Conservation (phyloP, 805 yeast genomes). For the Cyberlindnera samutprakarnensis region DNA sequence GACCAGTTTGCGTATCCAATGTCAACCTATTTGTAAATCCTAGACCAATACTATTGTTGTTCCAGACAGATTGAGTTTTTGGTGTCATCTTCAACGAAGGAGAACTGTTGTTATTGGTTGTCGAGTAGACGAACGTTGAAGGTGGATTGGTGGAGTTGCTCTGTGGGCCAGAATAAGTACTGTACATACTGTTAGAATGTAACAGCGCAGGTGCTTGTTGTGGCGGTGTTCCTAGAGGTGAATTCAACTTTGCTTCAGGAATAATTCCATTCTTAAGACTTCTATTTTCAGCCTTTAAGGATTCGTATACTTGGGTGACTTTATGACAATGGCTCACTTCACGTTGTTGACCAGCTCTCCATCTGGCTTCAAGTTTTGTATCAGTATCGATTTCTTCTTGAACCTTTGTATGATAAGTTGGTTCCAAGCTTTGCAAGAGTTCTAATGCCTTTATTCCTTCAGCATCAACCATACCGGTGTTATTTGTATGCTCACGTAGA, state of each 20-base stretch:
- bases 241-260: neutral
- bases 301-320: constrained; percentile 16
- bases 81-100: neutral
- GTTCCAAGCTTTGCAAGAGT: constrained; percentile 13
- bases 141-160: neutral
- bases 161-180: neutral
- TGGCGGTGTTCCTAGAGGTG: constrained; percentile 5
- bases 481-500: constrained; percentile 14
- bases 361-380: constrained; percentile 28
- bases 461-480: constrained; percentile 15
- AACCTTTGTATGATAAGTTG: constrained; percentile 11
- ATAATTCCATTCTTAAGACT: constrained; percentile 7
- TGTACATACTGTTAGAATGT: constrained; percentile 1
- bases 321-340: constrained; percentile 26
- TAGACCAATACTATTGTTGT: constrained; percentile 1
- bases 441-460: constrained; percentile 18
- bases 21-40: constrained; percentile 2
- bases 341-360: constrained; percentile 32
- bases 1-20: constrained; percentile 6
- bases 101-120: neutral
- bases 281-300: constrained; percentile 9
- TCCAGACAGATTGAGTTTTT: constrained; percentile 6
- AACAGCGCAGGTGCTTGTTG: constrained; percentile 2
- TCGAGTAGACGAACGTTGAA: neutral
- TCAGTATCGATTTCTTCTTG: constrained; percentile 25